Conservation (phyloP, 257 asterid genomes). For the Solanum habrochaites region DNA sequence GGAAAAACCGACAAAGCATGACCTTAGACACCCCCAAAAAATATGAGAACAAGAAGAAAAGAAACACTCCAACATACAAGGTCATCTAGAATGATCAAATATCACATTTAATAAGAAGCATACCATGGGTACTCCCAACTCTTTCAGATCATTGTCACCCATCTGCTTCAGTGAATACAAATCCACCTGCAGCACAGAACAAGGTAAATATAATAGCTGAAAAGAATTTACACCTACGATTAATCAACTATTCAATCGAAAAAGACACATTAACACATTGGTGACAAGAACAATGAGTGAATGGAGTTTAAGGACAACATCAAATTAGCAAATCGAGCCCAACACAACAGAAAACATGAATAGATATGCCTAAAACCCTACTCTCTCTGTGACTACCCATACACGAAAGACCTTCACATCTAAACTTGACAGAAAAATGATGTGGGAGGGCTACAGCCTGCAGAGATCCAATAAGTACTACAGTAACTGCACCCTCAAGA, state of each 20-base stretch:
- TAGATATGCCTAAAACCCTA: not conserved
- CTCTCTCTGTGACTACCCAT: not conserved
- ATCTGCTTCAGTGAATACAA: constrained; percentile 82
- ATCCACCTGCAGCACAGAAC: constrained; percentile 57
- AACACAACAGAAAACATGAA: not conserved
- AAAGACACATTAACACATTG: not conserved
- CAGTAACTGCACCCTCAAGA: not conserved
- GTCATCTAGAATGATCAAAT: not conserved
- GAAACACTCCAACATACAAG: not conserved
- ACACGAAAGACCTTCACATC: not conserved
- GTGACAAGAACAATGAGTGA: not conserved
- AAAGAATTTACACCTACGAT: not conserved
- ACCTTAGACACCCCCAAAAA: not conserved
- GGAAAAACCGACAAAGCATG: not conserved
- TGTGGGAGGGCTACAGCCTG: not conserved
- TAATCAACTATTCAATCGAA: not conserved
- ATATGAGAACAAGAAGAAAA: not conserved
- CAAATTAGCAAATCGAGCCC: not conserved
- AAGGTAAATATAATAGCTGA: not conserved
- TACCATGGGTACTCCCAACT: constrained; percentile 95
- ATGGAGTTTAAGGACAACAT: not conserved
- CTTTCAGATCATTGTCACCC: constrained; percentile 83
- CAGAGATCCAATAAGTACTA: not conserved
- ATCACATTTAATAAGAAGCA: not conserved
- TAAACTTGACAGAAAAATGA: not conserved